Evolutionary conservation across 345 rosid species (phyloP).

Genomic region (Moricandia moricandioides): DNA sequence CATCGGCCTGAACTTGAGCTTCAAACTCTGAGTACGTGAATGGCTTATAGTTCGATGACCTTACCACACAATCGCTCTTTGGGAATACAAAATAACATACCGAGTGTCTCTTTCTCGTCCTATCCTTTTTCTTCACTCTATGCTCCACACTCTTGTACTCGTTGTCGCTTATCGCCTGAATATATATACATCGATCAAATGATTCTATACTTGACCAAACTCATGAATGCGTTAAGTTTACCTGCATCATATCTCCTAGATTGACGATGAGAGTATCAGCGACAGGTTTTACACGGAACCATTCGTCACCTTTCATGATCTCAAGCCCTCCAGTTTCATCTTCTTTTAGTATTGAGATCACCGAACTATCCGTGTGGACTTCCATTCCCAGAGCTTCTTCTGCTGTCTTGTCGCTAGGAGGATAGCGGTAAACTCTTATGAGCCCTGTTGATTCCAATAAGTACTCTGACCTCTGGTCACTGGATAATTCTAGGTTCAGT

Average conservation of each 20-base stretch:
- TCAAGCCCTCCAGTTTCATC: slow-evolving; percentile 71
- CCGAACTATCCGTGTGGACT: slow-evolving; percentile 78
- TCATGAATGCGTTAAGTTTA: slow-evolving; percentile 7
- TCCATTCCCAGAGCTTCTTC: slow-evolving; percentile 50
- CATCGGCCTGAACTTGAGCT: slow-evolving; percentile 65
- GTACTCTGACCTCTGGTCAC: slow-evolving; percentile 20
- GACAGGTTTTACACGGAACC: slow-evolving; percentile 54
- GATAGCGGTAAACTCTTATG: slow-evolving; percentile 66
- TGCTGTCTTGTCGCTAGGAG: slow-evolving; percentile 6
- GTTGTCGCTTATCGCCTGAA: slow-evolving; percentile 72
- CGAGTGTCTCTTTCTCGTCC: slow-evolving; percentile 51
- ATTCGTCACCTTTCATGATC: slow-evolving; percentile 52
- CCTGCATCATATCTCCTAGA: slow-evolving; percentile 94
- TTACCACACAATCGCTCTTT: slow-evolving; percentile 47
- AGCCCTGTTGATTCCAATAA: slow-evolving; percentile 56
- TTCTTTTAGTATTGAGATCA: slow-evolving; percentile 59
- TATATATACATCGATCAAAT: background rate
- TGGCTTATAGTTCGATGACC: slow-evolving; percentile 62
- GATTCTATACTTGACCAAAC: background rate
- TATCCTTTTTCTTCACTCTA: slow-evolving; percentile 50
- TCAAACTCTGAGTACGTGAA: slow-evolving; percentile 72
- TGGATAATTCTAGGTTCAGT: slow-evolving; percentile 44
- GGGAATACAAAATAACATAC: slow-evolving; percentile 87
- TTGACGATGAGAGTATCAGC: slow-evolving; percentile 54
- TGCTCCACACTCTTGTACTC: slow-evolving; percentile 41